These are phyloP conservation scores for Gnetum montanum DNA, from an alignment of 75 land plant species.

Conservation along the genomic window DNA sequence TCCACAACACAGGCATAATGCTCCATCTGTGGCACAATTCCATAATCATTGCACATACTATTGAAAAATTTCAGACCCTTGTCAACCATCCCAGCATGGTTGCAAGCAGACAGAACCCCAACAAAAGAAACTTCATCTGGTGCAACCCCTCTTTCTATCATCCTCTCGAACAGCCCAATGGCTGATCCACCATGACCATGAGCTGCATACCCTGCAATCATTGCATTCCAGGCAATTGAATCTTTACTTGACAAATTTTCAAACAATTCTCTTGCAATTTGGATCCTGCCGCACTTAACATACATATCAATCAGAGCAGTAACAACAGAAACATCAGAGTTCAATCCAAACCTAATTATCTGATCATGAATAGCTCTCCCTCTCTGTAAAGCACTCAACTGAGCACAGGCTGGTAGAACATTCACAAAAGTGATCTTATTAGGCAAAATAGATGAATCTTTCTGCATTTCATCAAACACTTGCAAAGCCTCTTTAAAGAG, in stretches of 20 bases:
- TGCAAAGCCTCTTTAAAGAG: conserved; percentile 1
- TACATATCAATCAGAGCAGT: conserved; percentile 18
- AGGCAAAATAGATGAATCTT: neutral
- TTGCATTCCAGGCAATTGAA: conserved; percentile 15
- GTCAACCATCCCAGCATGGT: conserved; percentile 6
- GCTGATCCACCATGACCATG: conserved; percentile 5
- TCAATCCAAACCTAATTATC: conserved; percentile 5
- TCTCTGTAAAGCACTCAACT: neutral
- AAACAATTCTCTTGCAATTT: conserved; percentile 6
- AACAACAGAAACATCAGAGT: conserved; percentile 1
- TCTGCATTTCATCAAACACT: conserved; percentile 1
- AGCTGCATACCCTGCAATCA: conserved; percentile 14
- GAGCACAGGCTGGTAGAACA: conserved; percentile 11
- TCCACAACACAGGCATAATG: conserved; percentile 11
- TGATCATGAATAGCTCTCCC: conserved; percentile 12
- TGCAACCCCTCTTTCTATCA: neutral
- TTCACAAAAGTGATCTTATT: neutral
- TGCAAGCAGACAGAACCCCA: conserved; percentile 8
- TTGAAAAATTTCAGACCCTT: conserved; percentile 2
- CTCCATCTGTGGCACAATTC: conserved; percentile 2
- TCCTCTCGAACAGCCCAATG: neutral
- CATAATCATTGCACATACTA: conserved; percentile 1
- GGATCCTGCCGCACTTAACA: conserved; percentile 7
- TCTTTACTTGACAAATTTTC: conserved; percentile 5
- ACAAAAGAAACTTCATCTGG: conserved; percentile 2